Conservation (phyloP, 371 early-diverging fungal species). For the Mortierella sp. region DNA sequence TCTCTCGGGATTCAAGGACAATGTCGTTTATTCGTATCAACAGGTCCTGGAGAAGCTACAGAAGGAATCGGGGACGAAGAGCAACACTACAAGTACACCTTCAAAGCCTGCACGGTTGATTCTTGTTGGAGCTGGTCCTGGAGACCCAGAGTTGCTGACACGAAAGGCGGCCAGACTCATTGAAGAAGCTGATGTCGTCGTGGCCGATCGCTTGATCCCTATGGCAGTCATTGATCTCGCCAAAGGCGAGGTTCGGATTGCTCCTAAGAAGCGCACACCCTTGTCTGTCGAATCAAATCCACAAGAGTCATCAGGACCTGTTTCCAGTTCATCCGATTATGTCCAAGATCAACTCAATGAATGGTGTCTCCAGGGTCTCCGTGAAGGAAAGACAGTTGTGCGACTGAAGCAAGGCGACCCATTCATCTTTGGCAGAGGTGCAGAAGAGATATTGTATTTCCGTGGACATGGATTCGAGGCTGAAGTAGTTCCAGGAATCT, state of each 20-base stretch:
- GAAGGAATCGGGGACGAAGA: not conserved
- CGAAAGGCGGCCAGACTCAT: constrained; percentile 72
- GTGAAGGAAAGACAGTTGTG: constrained; percentile 76
- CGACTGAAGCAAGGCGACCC: constrained; percentile 93
- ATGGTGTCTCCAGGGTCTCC: constrained; percentile 76
- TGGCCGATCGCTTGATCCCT: constrained; percentile 85
- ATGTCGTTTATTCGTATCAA: constrained; percentile 55
- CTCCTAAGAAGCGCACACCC: constrained; percentile 65
- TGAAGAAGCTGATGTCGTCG: constrained; percentile 78
- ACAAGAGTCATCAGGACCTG: constrained; percentile 10
- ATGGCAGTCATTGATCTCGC: constrained; percentile 71
- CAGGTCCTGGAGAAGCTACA: constrained; percentile 25
- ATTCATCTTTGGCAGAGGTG: constrained; percentile 92
- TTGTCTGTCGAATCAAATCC: constrained; percentile 22
- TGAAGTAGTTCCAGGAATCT: constrained; percentile 83
- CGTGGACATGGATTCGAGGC: constrained; percentile 73
- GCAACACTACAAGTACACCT: constrained; percentile 2
- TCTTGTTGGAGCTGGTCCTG: constrained; percentile 91
- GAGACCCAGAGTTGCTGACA: constrained; percentile 84
- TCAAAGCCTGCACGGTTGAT: constrained; percentile 57
- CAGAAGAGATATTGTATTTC: constrained; percentile 86
- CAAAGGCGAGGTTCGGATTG: constrained; percentile 68
- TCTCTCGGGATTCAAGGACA: constrained; percentile 69
- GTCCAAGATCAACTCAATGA: constrained; percentile 80
- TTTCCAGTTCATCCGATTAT: constrained; percentile 57